Conservation (phyloP, 768 basidiomycete genomes). For the Leccinum subgranulosum region DNA sequence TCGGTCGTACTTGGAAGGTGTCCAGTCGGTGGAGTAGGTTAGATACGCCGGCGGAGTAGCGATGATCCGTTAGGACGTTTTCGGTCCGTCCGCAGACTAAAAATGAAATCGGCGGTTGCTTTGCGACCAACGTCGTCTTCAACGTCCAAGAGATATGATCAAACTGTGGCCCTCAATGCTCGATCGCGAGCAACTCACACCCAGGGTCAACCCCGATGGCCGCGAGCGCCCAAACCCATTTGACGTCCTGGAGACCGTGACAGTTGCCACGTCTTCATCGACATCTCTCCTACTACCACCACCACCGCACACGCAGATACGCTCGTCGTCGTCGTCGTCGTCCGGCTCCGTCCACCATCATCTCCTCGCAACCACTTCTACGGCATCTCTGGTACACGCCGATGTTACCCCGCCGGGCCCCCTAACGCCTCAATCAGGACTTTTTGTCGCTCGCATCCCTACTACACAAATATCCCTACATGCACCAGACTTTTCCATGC, state of each 20-base stretch:
- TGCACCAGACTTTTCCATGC: slow-evolving; percentile 84
- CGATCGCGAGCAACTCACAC: slow-evolving; percentile 54
- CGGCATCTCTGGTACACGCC: slow-evolving; percentile 24
- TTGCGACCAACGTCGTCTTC: slow-evolving; percentile 8
- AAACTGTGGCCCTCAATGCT: slow-evolving; percentile 60
- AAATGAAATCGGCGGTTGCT: slow-evolving; percentile 6
- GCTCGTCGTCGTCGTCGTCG: slow-evolving; percentile 13
- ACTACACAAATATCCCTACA: slow-evolving; percentile 71
- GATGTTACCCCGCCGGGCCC: slow-evolving; percentile 43
- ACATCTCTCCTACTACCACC: slow-evolving; percentile 13
- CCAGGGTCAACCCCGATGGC: slow-evolving; percentile 44
- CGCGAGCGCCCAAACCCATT: slow-evolving; percentile 59
- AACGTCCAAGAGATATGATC: slow-evolving; percentile 47
- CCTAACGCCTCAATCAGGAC: slow-evolving; percentile 45
- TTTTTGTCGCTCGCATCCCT: slow-evolving; percentile 50
- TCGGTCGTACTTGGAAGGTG: slow-evolving; percentile 27
- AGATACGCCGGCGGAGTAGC: slow-evolving; percentile 8
- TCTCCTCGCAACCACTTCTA: slow-evolving; percentile 23
- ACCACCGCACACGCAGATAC: slow-evolving; percentile 3
- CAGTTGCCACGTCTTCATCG: slow-evolving; percentile 22
- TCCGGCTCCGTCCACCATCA: slow-evolving; percentile 28
- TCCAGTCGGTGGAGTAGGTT: slow-evolving; percentile 8
- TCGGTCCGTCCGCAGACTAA: slow-evolving; percentile 13
- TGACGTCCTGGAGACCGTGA: slow-evolving; percentile 40
- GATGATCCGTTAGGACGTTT: slow-evolving; percentile 4